Evolutionary conservation across 2,329 filamentous ascomycete species (phyloP), one percentile per base, ranked within the genome.

Genomic region (Arthrinium phaeospermum): DNA sequence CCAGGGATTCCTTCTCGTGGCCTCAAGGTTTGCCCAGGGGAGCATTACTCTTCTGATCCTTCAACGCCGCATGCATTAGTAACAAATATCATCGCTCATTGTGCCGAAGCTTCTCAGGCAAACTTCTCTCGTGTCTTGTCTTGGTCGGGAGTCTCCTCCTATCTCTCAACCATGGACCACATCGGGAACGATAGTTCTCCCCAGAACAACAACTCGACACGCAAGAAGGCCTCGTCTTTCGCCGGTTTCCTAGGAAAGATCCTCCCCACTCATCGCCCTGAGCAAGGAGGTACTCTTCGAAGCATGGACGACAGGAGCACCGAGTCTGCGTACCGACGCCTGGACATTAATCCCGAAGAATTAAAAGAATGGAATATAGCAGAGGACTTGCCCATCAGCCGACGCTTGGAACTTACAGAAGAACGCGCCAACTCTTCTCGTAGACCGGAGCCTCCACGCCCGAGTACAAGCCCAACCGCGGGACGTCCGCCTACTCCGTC

Each of bases 281-380:
- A 90, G 74, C 83, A 84, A 44, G 87, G 88, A 27, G 84, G 87
- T 13, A 89, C 87, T 1, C 71, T 80, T 57, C 85, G 86, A 30
- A 41, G n/a, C 14, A 37, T 34, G 45, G 45, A 49, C 27, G 16
- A 69, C 24, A 27, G 22, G 46, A 70, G 68, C 47, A 73, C 70
- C 13, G 77, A 79, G 12, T 75, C 75, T 14, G 73, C 73, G n/a
- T 78, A 77, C 70, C 61, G 45, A 10, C 75, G 78, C 67, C 49
- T 76, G 5, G 75, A 72, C 4, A 73, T 76, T 53, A 73, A 78
- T 51, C 75, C 77, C 34, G 78, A 78, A 67, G 74, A 77, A 53
- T 53, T 81, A 70, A 79, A 74, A 1, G 74, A 72, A 13, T 79
- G 78, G 79, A 80, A 79, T 69, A 16, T 80, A 45, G 74, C 79